Percentiles rank a stretch among this genome's conserved stretches.
These are phyloP conservation scores for Cubamyces lactineus DNA, from an alignment of 768 basidiomycete genomes.

Conservation along the genomic window DNA sequence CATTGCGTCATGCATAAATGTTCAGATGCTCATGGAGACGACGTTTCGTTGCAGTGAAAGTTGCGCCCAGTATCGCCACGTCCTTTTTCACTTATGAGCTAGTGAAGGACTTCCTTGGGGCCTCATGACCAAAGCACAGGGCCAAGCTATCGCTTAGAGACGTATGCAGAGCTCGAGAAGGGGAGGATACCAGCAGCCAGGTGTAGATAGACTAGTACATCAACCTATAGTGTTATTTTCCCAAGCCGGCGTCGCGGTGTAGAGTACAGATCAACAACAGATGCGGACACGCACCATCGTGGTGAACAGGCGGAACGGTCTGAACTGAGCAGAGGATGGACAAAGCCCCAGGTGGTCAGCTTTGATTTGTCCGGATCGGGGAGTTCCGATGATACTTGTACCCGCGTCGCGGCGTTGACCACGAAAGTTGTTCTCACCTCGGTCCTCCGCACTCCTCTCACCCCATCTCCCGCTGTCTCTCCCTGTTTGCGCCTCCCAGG, in stretches of 20 bases:
- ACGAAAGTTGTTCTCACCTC: conserved; percentile 17
- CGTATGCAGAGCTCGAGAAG: background rate
- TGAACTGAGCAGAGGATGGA: background rate
- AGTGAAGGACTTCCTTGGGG: conserved; percentile 53
- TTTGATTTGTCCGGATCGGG: conserved; percentile 18
- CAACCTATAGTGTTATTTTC: conserved; percentile 2
- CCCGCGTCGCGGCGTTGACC: conserved; percentile 16
- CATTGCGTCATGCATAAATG: conserved; percentile 18
- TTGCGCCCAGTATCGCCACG: conserved; percentile 88
- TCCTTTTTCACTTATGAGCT: conserved; percentile 86
- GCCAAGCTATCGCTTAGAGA: background rate
- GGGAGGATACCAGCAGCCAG: conserved; percentile 7
- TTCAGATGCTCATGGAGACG: conserved; percentile 10
- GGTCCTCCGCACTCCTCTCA: conserved; percentile 4
- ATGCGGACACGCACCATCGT: conserved; percentile 1
- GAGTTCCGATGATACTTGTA: conserved; percentile 16
- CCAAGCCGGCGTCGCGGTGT: conserved; percentile 4
- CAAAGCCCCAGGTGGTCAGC: conserved; percentile 1
- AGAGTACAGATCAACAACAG: conserved; percentile 10
- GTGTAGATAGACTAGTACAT: conserved; percentile 24
- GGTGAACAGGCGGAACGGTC: background rate
- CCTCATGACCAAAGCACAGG: conserved; percentile 31
- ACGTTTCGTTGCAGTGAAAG: conserved; percentile 62
- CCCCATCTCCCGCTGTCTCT: conserved; percentile 6
- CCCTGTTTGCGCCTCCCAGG: conserved; percentile 6